These are phyloP conservation scores for Serendipita indica DNA, from an alignment of 768 basidiomycete genomes.

Conservation along the genomic window DNA sequence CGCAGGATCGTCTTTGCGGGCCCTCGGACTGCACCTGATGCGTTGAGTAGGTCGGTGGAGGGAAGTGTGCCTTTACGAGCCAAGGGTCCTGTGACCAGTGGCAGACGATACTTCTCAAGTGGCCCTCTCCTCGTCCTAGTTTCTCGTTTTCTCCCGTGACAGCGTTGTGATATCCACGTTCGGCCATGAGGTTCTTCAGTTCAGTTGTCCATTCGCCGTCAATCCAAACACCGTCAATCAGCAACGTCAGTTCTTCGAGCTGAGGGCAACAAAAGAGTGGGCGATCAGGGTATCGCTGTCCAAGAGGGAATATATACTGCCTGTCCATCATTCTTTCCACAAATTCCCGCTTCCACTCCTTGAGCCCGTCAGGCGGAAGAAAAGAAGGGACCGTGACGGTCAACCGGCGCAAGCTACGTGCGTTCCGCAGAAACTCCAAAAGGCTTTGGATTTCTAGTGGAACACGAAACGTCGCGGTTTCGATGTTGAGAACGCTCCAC, in stretches of 20 bases:
- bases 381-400: neutral
- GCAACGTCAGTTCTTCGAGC: neutral
- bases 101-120: neutral
- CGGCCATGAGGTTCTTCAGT: neutral
- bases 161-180: neutral
- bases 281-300: neutral
- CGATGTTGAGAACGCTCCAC: neutral
- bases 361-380: neutral
- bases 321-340: neutral
- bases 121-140: neutral
- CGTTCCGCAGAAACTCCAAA: neutral
- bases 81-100: neutral
- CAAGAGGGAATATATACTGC: neutral
- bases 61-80: no score
- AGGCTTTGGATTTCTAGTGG: neutral
- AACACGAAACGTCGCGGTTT: neutral
- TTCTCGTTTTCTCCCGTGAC: neutral
- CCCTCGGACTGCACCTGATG: no score
- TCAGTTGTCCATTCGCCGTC: conserved; percentile 1
- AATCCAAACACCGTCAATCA: neutral
- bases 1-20: no score
- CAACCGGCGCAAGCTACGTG: neutral
- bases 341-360: neutral
- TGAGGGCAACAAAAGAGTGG: neutral
- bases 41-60: no score